Evolutionary conservation across 306 rosid genomes (phyloP).

Genomic region (Malus asiatica): DNA sequence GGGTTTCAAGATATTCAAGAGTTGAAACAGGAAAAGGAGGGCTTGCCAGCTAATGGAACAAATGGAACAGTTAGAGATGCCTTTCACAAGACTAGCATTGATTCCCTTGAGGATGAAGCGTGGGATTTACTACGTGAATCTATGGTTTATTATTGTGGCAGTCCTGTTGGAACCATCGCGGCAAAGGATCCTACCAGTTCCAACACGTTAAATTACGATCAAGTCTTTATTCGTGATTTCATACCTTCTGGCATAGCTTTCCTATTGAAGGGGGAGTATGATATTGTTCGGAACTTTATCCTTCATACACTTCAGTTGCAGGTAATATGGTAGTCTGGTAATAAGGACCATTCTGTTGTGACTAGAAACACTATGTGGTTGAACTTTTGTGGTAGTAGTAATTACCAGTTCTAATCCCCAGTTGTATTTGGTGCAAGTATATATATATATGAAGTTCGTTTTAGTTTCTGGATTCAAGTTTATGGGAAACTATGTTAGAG

Average conservation of each 20-base stretch:
- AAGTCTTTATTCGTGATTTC: conserved; percentile 84
- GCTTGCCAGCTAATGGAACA: conserved; percentile 28
- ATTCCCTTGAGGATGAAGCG: conserved; percentile 69
- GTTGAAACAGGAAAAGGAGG: conserved; percentile 42
- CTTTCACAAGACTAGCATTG: conserved; percentile 22
- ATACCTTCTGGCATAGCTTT: conserved; percentile 88
- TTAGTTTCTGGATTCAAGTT: too few species aligned
- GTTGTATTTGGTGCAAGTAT: too few species aligned
- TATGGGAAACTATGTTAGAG: neutral
- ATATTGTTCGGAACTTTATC: conserved; percentile 79
- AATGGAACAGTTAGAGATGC: conserved; percentile 41
- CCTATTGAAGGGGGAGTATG: conserved; percentile 79
- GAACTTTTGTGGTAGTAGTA: neutral
- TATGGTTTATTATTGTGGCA: conserved; percentile 61
- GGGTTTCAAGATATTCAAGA: conserved; percentile 50
- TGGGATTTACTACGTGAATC: conserved; percentile 77
- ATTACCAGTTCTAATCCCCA: too few species aligned
- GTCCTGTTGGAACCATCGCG: conserved; percentile 83
- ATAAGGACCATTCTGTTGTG: neutral
- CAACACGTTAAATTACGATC: conserved; percentile 70
- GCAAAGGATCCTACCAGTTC: conserved; percentile 68
- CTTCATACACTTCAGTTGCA: conserved; percentile 86
- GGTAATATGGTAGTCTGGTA: conserved; percentile 36
- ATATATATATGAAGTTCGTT: too few species aligned
- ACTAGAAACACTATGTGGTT: neutral